Percentiles rank a stretch among this genome's conserved stretches.
phyloP scores from a whole-genome alignment of 169 alveolate genomes.

The Fabrea salina region DNA sequence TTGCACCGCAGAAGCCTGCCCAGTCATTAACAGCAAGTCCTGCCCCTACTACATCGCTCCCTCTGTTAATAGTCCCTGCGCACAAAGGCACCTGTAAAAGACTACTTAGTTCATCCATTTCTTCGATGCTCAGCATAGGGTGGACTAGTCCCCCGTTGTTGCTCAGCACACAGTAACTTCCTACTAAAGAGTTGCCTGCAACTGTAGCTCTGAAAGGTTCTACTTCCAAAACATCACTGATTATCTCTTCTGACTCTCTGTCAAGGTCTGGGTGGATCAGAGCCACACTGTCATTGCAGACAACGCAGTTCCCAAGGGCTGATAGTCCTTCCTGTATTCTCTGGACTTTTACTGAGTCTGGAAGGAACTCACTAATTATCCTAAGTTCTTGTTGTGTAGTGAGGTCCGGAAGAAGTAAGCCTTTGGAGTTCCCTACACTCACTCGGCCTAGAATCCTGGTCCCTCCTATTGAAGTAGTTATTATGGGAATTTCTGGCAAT shows the following conservation, averaged over 20 bases:
- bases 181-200: conserved; percentile 98
- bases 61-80: conserved; percentile 99
- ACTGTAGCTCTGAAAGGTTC: conserved; percentile 98
- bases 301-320: conserved; percentile 97
- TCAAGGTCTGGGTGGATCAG: conserved; percentile 97
- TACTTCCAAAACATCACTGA: conserved; percentile 93
- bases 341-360: conserved; percentile 92
- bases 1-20: conserved; percentile 98
- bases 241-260: conserved; percentile 97
- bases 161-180: conserved; percentile 95
- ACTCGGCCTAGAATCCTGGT: conserved; percentile 96
- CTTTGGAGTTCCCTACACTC: conserved; percentile 93
- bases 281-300: conserved; percentile 98
- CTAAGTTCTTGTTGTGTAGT: conserved; percentile 96
- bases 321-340: conserved; percentile 98
- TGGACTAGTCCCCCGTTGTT: conserved; percentile 98
- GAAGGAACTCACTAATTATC: conserved; percentile 94
- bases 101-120: conserved; percentile 96
- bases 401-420: conserved; percentile 95
- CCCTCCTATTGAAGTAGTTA: conserved; percentile 96
- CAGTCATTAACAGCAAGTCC: conserved; percentile 98
- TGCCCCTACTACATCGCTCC: conserved; percentile 94
- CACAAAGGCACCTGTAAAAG: conserved; percentile 95
- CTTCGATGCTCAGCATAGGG: conserved; percentile 95
- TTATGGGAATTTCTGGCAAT: conserved; percentile 91